These are phyloP conservation scores for Candida methanosorbosa DNA, from an alignment of 805 yeast genomes.

Conservation along the genomic window DNA sequence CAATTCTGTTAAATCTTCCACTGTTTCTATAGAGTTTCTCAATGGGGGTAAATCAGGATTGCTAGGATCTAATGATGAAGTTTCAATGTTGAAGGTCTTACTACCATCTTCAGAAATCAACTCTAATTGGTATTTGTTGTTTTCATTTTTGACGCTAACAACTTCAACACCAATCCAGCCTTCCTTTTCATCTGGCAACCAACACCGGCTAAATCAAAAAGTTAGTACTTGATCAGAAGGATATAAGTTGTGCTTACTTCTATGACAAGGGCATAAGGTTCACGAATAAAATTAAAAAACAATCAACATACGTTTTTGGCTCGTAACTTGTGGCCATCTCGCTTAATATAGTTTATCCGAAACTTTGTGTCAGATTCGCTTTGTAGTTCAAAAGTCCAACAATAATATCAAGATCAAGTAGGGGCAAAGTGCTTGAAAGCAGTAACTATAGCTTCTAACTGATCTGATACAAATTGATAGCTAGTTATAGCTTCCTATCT, in stretches of 20 bases:
- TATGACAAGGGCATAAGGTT: not conserved
- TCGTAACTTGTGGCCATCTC: no score
- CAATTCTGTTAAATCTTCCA: slow-evolving; percentile 87
- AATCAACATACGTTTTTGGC: no score
- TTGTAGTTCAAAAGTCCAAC: no score
- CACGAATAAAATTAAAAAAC: no score
- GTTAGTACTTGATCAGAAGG: slow-evolving; percentile 6
- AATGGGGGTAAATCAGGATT: slow-evolving; percentile 63
- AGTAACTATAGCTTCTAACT: no score
- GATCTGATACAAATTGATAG: no score
- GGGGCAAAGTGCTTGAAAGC: no score
- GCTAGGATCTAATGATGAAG: slow-evolving; percentile 40
- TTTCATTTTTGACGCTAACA: slow-evolving; percentile 30
- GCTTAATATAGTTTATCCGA: no score
- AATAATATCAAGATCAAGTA: no score
- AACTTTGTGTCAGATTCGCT: no score
- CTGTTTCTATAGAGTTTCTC: slow-evolving; percentile 88
- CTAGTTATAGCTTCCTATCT: no score
- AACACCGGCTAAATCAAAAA: slow-evolving; percentile 46
- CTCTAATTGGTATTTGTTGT: slow-evolving; percentile 38
- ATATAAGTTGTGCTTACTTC: no score
- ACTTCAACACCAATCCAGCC: slow-evolving; percentile 76
- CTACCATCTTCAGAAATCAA: slow-evolving; percentile 42
- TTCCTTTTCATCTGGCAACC: slow-evolving; percentile 65
- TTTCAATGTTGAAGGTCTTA: slow-evolving; percentile 36